A percentile compares a stretch with the other conserved stretches of the same genome.
Conservation (phyloP, 1,284 basidiomycete genomes). For the Leccinum subfulvum region DNA sequence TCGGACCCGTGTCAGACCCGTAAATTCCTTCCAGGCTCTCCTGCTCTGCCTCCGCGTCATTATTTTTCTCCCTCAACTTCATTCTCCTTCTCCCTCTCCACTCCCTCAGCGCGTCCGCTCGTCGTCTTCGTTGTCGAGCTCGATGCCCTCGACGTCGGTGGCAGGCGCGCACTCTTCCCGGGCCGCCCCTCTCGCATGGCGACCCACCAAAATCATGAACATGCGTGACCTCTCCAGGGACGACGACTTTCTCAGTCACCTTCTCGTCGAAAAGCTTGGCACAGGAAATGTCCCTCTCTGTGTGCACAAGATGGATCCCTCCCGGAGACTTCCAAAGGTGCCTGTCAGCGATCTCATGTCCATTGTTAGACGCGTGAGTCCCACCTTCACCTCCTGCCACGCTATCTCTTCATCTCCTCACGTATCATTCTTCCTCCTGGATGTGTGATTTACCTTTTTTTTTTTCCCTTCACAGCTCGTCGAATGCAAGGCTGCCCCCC, state of each 20-base stretch:
- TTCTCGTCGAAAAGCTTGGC: conserved; percentile 81
- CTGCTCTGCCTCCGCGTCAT: conserved; percentile 36
- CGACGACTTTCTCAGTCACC: conserved; percentile 83
- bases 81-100: conserved; percentile 8
- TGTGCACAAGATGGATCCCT: conserved; percentile 83
- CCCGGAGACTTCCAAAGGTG: conserved; percentile 70
- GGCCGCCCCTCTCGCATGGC: conserved; percentile 50
- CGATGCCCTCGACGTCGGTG: conserved; percentile 41
- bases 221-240: conserved; percentile 82
- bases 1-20: conserved; percentile 25
- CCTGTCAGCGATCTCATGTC: conserved; percentile 61
- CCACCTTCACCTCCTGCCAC: conserved; percentile 26
- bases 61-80: conserved; percentile 9
- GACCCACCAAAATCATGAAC: conserved; percentile 82
- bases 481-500: conserved; percentile 46
- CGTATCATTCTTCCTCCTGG: conserved; percentile 15
- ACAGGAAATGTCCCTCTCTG: conserved; percentile 71
- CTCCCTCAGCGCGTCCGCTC: conserved; percentile 16
- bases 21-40: conserved; percentile 20
- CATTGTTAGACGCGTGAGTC: conserved; percentile 74
- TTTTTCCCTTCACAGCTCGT: conserved; percentile 50
- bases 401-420: conserved; percentile 29
- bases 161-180: conserved; percentile 32
- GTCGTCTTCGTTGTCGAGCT: conserved; percentile 28
- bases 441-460: conserved; percentile 9